Conservation (phyloP, 192 early-diverging fungal genomes). For the Coemansia sp. region DNA sequence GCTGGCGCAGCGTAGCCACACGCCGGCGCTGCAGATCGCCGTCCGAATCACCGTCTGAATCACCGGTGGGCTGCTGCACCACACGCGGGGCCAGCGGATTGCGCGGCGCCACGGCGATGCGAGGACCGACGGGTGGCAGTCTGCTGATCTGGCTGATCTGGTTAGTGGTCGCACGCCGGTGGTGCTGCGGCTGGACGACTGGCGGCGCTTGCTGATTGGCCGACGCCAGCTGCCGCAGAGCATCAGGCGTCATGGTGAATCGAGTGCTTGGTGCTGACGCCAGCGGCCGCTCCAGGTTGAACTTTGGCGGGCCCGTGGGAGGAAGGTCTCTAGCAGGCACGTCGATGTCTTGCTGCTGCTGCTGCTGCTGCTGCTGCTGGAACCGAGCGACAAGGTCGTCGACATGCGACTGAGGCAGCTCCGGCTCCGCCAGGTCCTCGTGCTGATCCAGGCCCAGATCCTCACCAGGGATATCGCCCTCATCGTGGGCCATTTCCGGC, state of each 20-base stretch:
- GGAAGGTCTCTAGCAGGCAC: background rate
- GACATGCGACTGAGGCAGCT: background rate
- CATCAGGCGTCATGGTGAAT: conserved; percentile 54
- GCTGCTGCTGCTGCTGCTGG: background rate
- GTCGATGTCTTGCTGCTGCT: background rate
- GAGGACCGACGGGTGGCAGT: conserved; percentile 39
- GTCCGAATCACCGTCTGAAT: conserved; percentile 15
- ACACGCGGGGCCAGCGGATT: background rate
- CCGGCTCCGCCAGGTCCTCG: background rate
- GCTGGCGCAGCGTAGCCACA: conserved; percentile 49
- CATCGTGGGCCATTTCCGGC: background rate
- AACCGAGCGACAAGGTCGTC: background rate
- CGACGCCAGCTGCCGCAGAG: conserved; percentile 37
- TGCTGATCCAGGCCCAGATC: background rate
- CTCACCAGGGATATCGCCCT: background rate
- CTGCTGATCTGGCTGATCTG: conserved; percentile 3
- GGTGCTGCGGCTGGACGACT: conserved; percentile 7
- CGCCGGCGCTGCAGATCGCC: conserved; percentile 49
- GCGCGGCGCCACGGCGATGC: conserved; percentile 14
- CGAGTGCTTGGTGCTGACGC: background rate
- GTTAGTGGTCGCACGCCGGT: conserved; percentile 1
- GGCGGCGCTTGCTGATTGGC: conserved; percentile 3
- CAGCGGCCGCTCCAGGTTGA: background rate
- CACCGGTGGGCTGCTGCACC: background rate
- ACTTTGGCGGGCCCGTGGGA: background rate